Evolutionary conservation across 495 filamentous ascomycete species (phyloP).

Genomic region (Aspergillus avenaceus): DNA sequence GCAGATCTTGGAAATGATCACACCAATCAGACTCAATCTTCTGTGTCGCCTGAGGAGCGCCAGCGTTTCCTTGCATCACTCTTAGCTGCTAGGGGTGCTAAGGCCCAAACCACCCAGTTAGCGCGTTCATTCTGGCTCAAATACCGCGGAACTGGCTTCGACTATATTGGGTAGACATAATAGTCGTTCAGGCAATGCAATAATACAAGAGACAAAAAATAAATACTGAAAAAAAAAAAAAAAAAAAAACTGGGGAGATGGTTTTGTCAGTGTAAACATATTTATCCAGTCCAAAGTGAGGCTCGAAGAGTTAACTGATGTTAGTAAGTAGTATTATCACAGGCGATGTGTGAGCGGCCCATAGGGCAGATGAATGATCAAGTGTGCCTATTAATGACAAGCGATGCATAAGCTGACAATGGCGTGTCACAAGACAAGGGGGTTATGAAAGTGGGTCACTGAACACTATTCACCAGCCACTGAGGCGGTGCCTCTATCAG

Average conservation of each 20-base stretch:
- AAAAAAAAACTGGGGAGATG: background rate
- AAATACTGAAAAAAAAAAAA: background rate
- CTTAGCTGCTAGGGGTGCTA: slow-evolving; percentile 53
- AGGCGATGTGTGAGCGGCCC: background rate
- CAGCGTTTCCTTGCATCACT: slow-evolving; percentile 36
- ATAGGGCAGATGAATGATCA: background rate
- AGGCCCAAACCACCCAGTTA: slow-evolving; percentile 51
- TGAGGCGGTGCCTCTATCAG: slow-evolving; percentile 22
- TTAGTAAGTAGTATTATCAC: background rate
- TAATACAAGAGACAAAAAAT: background rate
- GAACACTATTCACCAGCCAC: slow-evolving; percentile 18
- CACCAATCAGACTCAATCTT: slow-evolving; percentile 27
- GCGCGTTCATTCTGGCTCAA: slow-evolving; percentile 67
- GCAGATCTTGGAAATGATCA: slow-evolving; percentile 54
- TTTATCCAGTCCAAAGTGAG: slow-evolving; percentile 7
- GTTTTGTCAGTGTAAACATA: background rate
- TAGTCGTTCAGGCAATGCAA: background rate
- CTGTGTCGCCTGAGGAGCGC: slow-evolving; percentile 27
- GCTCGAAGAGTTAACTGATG: slow-evolving; percentile 5
- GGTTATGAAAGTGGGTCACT: slow-evolving; percentile 5
- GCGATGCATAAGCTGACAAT: background rate
- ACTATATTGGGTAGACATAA: slow-evolving; percentile 48
- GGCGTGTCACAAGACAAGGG: background rate
- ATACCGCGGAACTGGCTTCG: slow-evolving; percentile 64
- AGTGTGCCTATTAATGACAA: background rate